Evolutionary conservation across 2,329 filamentous ascomycete species (phyloP).

Genomic region (Phaeophleospora eucalypticola): DNA sequence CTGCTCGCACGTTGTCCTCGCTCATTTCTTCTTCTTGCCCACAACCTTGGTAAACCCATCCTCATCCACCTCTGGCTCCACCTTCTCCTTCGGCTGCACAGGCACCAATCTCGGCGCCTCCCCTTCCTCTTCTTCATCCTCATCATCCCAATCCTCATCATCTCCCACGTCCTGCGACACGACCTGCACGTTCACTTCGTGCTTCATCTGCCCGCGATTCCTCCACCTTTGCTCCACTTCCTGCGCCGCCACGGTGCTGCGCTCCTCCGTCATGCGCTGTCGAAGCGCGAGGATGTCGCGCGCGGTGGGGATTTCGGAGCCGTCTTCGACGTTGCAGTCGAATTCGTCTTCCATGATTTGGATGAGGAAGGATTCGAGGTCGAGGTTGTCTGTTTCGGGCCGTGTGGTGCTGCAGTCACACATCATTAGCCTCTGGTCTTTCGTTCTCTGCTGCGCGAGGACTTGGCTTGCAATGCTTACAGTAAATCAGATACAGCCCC

Average conservation of each 20-base stretch:
- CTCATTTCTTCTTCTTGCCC: slow-evolving; percentile 35
- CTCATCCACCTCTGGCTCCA: slow-evolving; percentile 51
- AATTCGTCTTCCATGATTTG: slow-evolving; percentile 97
- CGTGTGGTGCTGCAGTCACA: slow-evolving; percentile 36
- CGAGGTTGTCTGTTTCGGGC: slow-evolving; percentile 65
- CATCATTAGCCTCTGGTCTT: too few relatives aligned
- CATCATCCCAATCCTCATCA: slow-evolving; percentile 47
- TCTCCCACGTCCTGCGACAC: slow-evolving; percentile 52
- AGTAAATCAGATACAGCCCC: slow-evolving; percentile 82
- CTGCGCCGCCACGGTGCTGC: slow-evolving; percentile 77
- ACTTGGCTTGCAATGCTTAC: slow-evolving; percentile 3
- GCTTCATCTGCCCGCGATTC: slow-evolving; percentile 64
- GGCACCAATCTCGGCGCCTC: slow-evolving; percentile 62
- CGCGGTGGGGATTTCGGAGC: slow-evolving; percentile 71
- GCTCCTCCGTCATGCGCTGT: slow-evolving; percentile 60
- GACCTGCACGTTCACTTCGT: slow-evolving; percentile 57
- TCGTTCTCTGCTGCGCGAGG: neutral
- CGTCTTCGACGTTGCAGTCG: slow-evolving; percentile 87
- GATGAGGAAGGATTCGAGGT: slow-evolving; percentile 78
- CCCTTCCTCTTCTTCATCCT: slow-evolving; percentile 52
- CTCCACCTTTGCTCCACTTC: slow-evolving; percentile 67
- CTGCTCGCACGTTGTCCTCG: neutral
- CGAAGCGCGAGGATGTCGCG: slow-evolving; percentile 65
- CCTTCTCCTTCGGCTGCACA: slow-evolving; percentile 51
- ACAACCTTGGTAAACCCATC: slow-evolving; percentile 39